These are phyloP conservation scores for Aspergillus ibericus DNA, from an alignment of 2,329 filamentous ascomycete species.

Conservation along the genomic window DNA sequence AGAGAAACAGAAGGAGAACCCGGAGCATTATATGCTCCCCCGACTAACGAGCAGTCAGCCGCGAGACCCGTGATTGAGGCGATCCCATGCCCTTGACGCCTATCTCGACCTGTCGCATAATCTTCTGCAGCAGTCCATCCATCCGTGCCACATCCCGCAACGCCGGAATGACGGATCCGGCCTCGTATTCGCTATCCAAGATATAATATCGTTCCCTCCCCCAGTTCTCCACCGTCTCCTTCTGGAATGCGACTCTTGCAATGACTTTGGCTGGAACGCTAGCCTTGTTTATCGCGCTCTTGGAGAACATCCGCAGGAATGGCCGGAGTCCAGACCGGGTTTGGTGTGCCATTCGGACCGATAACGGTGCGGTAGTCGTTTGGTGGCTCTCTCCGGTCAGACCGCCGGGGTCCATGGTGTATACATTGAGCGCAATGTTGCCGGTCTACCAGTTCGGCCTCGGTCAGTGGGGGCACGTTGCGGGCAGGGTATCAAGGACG, in stretches of 20 bases:
- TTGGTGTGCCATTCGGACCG: slow-evolving; percentile 32
- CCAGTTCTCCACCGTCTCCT: slow-evolving; percentile 29
- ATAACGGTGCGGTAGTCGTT: slow-evolving; percentile 27
- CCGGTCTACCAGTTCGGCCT: slow-evolving; percentile 24
- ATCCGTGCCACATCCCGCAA: slow-evolving; percentile 30
- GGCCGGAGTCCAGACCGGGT: slow-evolving; percentile 36
- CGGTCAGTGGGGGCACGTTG: slow-evolving; percentile 8
- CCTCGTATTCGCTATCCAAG: slow-evolving; percentile 36
- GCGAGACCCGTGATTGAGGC: slow-evolving; percentile 27
- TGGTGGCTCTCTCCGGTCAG: slow-evolving; percentile 29
- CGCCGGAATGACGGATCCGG: slow-evolving; percentile 34
- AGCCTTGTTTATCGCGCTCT: slow-evolving; percentile 36
- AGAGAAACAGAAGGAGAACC: slow-evolving; percentile 9
- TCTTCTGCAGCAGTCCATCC: slow-evolving; percentile 29
- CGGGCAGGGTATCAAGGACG: background rate
- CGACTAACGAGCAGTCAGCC: slow-evolving; percentile 18
- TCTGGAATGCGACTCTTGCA: slow-evolving; percentile 36
- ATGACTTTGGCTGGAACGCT: slow-evolving; percentile 38
- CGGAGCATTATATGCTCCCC: background rate
- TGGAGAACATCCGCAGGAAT: slow-evolving; percentile 36
- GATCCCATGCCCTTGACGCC: slow-evolving; percentile 30
- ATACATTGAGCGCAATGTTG: slow-evolving; percentile 38
- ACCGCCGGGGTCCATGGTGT: slow-evolving; percentile 36
- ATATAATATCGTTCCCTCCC: slow-evolving; percentile 37
- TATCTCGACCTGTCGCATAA: slow-evolving; percentile 33